phyloP scores from a whole-genome alignment of 2,329 filamentous ascomycete genomes.

The Tetracladium maxilliforme region DNA sequence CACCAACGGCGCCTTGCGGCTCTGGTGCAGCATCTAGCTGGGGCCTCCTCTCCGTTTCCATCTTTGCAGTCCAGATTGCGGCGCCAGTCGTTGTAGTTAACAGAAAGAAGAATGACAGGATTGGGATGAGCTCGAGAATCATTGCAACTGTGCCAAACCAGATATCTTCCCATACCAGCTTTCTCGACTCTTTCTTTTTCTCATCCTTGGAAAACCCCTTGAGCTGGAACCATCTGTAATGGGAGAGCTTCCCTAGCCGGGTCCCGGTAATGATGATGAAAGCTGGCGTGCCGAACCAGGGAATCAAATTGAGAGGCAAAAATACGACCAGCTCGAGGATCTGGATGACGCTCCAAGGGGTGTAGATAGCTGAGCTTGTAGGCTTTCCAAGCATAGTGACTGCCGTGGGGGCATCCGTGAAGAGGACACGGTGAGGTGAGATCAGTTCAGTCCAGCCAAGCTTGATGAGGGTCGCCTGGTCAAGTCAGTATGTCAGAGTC shows the following conservation, averaged over 20 bases:
- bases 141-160: slow-evolving; percentile 83
- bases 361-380: slow-evolving; percentile 61
- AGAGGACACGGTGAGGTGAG: slow-evolving; percentile 47
- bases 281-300: slow-evolving; percentile 65
- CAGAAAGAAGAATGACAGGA: slow-evolving; percentile 88
- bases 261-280: slow-evolving; percentile 85
- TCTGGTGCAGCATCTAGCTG: slow-evolving; percentile 1
- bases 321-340: slow-evolving; percentile 71
- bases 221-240: slow-evolving; percentile 82
- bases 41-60: slow-evolving; percentile 50
- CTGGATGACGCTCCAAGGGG: slow-evolving; percentile 82
- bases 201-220: slow-evolving; percentile 61
- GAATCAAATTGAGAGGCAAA: slow-evolving; percentile 76
- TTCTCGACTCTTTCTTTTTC: slow-evolving; percentile 52
- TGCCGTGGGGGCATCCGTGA: slow-evolving; percentile 52
- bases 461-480: slow-evolving; percentile 53
- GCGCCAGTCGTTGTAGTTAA: slow-evolving; percentile 75
- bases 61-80: slow-evolving; percentile 69
- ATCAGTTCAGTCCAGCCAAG: slow-evolving; percentile 57
- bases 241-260: slow-evolving; percentile 73
- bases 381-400: slow-evolving; percentile 75
- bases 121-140: slow-evolving; percentile 72
- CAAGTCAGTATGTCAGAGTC: neutral
- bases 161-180: slow-evolving; percentile 66
- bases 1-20: neutral